Evolutionary conservation across 345 rosid species (phyloP), one percentile per base, ranked within the genome.

Genomic region (Dipteronia dyeriana): DNA sequence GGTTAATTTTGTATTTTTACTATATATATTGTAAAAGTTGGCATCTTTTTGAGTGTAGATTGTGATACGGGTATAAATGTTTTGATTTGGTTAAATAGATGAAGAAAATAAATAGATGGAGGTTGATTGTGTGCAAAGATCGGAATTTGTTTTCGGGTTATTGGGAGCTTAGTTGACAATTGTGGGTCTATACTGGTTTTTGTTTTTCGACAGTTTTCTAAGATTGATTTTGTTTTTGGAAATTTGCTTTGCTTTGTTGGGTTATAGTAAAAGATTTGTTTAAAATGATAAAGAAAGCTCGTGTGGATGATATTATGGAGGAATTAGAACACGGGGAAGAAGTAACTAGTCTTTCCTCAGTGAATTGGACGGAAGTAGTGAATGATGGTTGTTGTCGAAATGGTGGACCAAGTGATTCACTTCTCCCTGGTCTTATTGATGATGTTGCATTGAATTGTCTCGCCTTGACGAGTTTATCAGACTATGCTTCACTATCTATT

Each of bases 341-440:
- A 73, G 79, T 29, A 64, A 70, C 74, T 83, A 75, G 75, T 73
- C 65, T 38, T 73, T 57, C 63, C 5, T 63, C 56, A 41, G 71
- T 69, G 77, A 86, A 74, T 64, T 72, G 70, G 19, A 80, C 71
- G 82, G 87, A 75, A 70, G 87, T 82, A 88, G 86, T 86, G 75
- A 81, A 83, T 73, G 84, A 91, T 83, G 89, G 89, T 80, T 84
- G 82, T 31, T 79, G 73, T 39, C 78, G 77, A 70, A 65, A 82
- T 70, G 88, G 87, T 87, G 88, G 87, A 88, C 84, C 91, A 78
- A 87, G 84, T 79, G 94, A 90, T 83, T 86, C 88, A 5, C 91
- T 92, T 79, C 87, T 92, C 76, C 95, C 95, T 9, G 95, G 97
- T 72, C 94, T 92, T 68, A 81, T 87, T 22, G 95, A 91, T 73